Evolutionary conservation across 345 rosid genomes (phyloP).

Genomic region (Lagerstroemia speciosa): DNA sequence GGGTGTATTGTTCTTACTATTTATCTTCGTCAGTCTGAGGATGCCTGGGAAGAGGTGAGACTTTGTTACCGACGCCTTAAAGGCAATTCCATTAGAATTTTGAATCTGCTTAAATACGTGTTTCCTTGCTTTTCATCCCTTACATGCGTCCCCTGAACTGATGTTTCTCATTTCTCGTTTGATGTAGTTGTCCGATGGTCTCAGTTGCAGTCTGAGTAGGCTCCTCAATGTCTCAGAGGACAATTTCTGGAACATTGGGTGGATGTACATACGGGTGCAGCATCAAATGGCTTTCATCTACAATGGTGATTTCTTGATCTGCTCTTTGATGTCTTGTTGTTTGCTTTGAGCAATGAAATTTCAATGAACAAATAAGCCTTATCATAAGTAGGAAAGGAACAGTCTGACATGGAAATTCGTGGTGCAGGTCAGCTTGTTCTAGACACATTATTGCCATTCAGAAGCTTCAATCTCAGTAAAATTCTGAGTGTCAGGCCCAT

Average conservation of each 20-base stretch:
- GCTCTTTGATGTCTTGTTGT: slow-evolving; percentile 6
- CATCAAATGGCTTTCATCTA: slow-evolving; percentile 73
- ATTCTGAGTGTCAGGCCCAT: slow-evolving; percentile 69
- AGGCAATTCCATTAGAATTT: slow-evolving; percentile 5
- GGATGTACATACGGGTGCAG: slow-evolving; percentile 68
- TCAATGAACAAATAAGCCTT: neutral
- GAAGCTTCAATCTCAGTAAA: slow-evolving; percentile 45
- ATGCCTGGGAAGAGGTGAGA: slow-evolving; percentile 89
- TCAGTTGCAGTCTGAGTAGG: slow-evolving; percentile 67
- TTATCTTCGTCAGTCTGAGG: slow-evolving; percentile 79
- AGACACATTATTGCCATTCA: slow-evolving; percentile 56
- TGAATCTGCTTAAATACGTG: neutral
- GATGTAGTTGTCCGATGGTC: slow-evolving; percentile 60
- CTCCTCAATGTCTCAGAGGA: slow-evolving; percentile 69
- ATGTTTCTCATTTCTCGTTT: slow-evolving; percentile 9
- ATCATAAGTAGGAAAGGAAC: slow-evolving; percentile 4
- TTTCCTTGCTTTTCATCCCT: neutral
- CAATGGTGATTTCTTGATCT: slow-evolving; percentile 35
- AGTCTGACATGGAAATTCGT: slow-evolving; percentile 11
- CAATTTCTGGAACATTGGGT: slow-evolving; percentile 81
- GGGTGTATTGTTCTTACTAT: slow-evolving; percentile 84
- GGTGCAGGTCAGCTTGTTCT: slow-evolving; percentile 77
- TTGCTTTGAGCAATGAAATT: neutral
- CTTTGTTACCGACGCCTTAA: neutral
- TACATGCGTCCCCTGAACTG: neutral